Evolutionary conservation across 345 rosid genomes (phyloP).

Genomic region (Tarenaya hassleriana): DNA sequence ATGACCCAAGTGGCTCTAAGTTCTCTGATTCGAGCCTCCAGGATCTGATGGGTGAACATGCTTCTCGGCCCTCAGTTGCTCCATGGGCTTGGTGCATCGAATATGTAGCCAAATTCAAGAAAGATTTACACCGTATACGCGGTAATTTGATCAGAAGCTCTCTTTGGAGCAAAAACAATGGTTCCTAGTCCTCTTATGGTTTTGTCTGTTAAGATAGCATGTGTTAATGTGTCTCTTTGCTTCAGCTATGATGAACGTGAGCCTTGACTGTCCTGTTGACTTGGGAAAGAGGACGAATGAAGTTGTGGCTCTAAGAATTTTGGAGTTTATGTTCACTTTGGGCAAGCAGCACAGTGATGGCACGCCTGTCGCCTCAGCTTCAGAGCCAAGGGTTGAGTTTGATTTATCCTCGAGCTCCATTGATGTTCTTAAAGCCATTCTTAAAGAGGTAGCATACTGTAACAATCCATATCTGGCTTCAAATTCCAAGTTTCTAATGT

Average conservation of each 20-base stretch:
- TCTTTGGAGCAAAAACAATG: not conserved
- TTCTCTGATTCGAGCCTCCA: slow-evolving; percentile 18
- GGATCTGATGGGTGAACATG: slow-evolving; percentile 19
- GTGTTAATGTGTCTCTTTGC: not conserved
- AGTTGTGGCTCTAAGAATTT: slow-evolving; percentile 23
- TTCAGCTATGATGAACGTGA: slow-evolving; percentile 27
- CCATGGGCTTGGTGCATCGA: slow-evolving; percentile 29
- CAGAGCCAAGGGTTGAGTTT: slow-evolving; percentile 17
- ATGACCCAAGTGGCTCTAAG: slow-evolving; percentile 17
- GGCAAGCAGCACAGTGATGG: not conserved
- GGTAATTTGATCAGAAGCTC: slow-evolving; percentile 15
- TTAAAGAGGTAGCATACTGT: slow-evolving; percentile 16
- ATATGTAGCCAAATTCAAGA: slow-evolving; percentile 23
- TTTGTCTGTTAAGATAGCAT: slow-evolving; percentile 6
- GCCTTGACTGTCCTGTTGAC: slow-evolving; percentile 16
- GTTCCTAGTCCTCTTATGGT: not conserved
- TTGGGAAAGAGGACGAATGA: slow-evolving; percentile 26
- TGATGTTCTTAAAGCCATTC: slow-evolving; percentile 22
- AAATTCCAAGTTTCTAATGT: not conserved
- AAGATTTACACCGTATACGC: slow-evolving; percentile 19
- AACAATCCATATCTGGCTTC: not conserved
- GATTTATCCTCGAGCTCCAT: slow-evolving; percentile 19
- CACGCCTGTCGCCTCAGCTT: slow-evolving; percentile 7
- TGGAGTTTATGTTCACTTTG: slow-evolving; percentile 27
- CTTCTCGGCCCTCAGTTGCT: slow-evolving; percentile 23